Conservation (phyloP, 2,329 filamentous ascomycete species). For the Eutypella sp. region DNA sequence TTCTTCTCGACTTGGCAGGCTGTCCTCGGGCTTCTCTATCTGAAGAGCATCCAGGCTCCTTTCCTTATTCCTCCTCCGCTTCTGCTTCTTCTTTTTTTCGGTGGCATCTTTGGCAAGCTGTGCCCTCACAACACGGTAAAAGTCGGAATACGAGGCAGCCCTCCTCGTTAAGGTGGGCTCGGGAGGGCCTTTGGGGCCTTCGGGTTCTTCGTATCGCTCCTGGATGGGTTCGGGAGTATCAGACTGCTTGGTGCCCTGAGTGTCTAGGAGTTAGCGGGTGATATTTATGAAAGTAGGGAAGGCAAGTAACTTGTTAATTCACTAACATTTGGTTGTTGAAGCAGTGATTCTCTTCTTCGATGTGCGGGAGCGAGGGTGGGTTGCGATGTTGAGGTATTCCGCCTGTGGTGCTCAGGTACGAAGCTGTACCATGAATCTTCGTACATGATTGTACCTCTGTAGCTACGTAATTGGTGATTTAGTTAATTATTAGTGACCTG, state of each 20-base stretch:
- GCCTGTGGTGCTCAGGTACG: constrained; percentile 56
- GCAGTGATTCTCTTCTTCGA: constrained; percentile 63
- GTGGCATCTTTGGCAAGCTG: constrained; percentile 49
- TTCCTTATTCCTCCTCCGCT: constrained; percentile 34
- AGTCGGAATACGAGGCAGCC: constrained; percentile 74
- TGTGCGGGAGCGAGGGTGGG: constrained; percentile 52
- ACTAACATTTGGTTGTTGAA: constrained; percentile 61
- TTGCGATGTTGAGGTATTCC: constrained; percentile 38
- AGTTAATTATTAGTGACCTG: too few relatives aligned
- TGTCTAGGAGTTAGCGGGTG: constrained; percentile 11
- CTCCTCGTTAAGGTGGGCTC: constrained; percentile 60
- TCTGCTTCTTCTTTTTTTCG: too few relatives aligned
- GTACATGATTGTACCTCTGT: constrained; percentile 53
- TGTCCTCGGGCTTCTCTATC: constrained; percentile 28
- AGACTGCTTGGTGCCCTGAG: constrained; percentile 49
- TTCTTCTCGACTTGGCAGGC: constrained; percentile 13
- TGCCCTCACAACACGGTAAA: constrained; percentile 59
- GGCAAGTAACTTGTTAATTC: constrained; percentile 2
- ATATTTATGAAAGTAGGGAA: constrained; percentile 10
- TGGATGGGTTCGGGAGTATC: constrained; percentile 52
- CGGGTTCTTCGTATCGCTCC: constrained; percentile 53
- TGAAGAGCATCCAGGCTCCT: constrained; percentile 48
- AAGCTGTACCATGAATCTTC: constrained; percentile 84
- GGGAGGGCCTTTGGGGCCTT: constrained; percentile 55
- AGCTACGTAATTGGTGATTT: not conserved